Evolutionary conservation across 805 yeast genomes (phyloP).

Genomic region (Yamadazyma philogaea): DNA sequence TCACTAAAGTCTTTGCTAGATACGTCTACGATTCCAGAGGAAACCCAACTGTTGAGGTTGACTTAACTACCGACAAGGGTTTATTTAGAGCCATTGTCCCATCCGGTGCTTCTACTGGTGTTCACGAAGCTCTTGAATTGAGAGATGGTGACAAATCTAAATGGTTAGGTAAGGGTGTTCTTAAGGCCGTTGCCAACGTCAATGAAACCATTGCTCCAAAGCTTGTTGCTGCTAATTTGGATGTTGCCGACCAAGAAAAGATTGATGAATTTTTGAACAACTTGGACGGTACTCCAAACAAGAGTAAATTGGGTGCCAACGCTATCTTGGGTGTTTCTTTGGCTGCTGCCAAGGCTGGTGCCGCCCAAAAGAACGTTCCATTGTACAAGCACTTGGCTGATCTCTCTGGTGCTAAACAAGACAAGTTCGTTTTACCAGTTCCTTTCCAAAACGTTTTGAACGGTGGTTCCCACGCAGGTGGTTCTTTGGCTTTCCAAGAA

Average conservation of each 20-base stretch:
- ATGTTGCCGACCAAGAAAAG: conserved; percentile 81
- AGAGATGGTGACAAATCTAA: conserved; percentile 97
- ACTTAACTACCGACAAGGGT: conserved; percentile 88
- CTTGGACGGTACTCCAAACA: conserved; percentile 97
- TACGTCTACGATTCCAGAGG: conserved; percentile 99
- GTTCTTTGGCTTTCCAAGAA: conserved; percentile 98
- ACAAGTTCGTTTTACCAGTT: conserved; percentile 93
- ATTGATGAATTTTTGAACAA: conserved; percentile 80
- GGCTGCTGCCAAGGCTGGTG: conserved; percentile 97
- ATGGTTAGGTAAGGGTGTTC: conserved; percentile 99
- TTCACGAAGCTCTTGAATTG: conserved; percentile 97
- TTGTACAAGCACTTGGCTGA: conserved; percentile 89
- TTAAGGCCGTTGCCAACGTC: conserved; percentile 95
- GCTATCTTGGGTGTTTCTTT: conserved; percentile 97
- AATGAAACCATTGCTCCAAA: conserved; percentile 95
- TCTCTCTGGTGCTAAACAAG: conserved; percentile 66
- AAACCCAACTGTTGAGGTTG: conserved; percentile 99
- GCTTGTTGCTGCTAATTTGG: conserved; percentile 71
- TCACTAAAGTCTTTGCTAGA: conserved; percentile 87
- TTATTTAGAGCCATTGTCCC: conserved; percentile 96
- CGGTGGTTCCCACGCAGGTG: conserved; percentile 99
- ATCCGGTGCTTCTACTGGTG: conserved; percentile 99
- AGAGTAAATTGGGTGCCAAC: conserved; percentile 96
- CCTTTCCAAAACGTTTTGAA: conserved; percentile 98
- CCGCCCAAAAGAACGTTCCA: conserved; percentile 92